Evolutionary conservation across 2,329 filamentous ascomycete genomes (phyloP).

Genomic region (Didymella sp.): DNA sequence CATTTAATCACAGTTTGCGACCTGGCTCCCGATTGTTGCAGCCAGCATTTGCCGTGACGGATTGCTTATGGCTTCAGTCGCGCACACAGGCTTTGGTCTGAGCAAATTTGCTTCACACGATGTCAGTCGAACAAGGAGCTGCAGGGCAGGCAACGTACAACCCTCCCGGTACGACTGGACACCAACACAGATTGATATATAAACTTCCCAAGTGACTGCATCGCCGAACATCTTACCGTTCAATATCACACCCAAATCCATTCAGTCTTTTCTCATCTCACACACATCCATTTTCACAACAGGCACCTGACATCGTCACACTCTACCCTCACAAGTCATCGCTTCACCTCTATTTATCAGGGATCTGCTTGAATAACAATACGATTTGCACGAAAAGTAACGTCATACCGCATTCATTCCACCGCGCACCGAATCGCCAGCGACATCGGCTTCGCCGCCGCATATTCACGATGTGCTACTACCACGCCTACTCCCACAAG

Average conservation of each 20-base stretch:
- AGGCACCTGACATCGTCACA: conserved; percentile 4
- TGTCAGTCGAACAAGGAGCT: conserved; percentile 26
- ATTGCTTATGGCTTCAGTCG: conserved; percentile 23
- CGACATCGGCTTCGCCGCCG: background rate
- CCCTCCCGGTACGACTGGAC: background rate
- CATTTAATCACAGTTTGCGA: conserved; percentile 20
- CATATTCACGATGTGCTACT: conserved; percentile 53
- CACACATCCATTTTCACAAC: background rate
- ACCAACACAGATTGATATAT: background rate
- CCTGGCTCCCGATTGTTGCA: conserved; percentile 14
- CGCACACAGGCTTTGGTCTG: conserved; percentile 18
- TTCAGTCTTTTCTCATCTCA: background rate
- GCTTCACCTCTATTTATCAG: background rate
- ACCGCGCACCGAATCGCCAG: no score
- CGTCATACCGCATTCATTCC: no score
- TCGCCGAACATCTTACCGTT: background rate
- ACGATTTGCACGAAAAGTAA: background rate
- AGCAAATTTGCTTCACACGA: conserved; percentile 20
- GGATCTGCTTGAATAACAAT: background rate
- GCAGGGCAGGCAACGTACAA: background rate
- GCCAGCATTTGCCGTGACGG: conserved; percentile 8
- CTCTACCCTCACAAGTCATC: background rate
- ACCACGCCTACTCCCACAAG: conserved; percentile 56
- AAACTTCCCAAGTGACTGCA: background rate
- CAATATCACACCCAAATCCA: background rate